Percentiles rank a stretch among this genome's conserved stretches.
These are phyloP conservation scores for Rutidosis leptorrhynchoides DNA, from an alignment of 129 eudicot genomes.

Conservation along the genomic window DNA sequence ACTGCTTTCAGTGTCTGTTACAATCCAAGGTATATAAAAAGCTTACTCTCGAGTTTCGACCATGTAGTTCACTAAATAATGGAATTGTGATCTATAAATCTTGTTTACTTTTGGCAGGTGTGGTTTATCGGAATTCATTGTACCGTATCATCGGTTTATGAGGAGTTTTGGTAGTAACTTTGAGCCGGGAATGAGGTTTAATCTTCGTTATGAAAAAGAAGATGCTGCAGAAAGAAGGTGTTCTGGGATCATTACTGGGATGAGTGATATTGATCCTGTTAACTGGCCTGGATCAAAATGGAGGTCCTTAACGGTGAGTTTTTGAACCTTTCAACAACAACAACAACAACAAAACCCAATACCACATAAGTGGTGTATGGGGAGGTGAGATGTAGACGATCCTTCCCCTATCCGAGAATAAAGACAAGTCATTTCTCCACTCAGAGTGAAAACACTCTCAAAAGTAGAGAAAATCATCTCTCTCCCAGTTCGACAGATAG, in stretches of 20 bases:
- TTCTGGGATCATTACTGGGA: conserved; percentile 61
- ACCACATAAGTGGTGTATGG: no score
- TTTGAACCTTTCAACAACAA: neutral
- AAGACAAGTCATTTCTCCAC: no score
- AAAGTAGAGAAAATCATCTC: no score
- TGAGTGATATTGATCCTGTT: conserved; percentile 58
- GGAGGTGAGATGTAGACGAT: no score
- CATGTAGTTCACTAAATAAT: neutral
- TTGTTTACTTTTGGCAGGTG: conserved; percentile 40
- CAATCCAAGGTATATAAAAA: conserved; percentile 63
- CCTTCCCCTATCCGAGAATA: no score
- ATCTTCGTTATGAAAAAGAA: conserved; percentile 62
- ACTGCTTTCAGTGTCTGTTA: conserved; percentile 52
- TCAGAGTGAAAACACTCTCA: no score
- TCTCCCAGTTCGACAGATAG: no score
- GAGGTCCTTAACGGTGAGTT: conserved; percentile 72
- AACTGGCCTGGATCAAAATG: conserved; percentile 90
- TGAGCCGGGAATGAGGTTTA: conserved; percentile 69
- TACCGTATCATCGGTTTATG: conserved; percentile 51
- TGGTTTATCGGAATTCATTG: conserved; percentile 58
- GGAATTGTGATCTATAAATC: neutral
- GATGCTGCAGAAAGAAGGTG: conserved; percentile 79
- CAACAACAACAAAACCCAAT: no score
- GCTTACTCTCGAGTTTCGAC: neutral
- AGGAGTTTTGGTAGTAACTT: conserved; percentile 51